Percentiles rank a stretch among this genome's conserved stretches.
phyloP scores from a whole-genome alignment of 176 grass and related monocot species.

The Alloteropsis semialata region DNA sequence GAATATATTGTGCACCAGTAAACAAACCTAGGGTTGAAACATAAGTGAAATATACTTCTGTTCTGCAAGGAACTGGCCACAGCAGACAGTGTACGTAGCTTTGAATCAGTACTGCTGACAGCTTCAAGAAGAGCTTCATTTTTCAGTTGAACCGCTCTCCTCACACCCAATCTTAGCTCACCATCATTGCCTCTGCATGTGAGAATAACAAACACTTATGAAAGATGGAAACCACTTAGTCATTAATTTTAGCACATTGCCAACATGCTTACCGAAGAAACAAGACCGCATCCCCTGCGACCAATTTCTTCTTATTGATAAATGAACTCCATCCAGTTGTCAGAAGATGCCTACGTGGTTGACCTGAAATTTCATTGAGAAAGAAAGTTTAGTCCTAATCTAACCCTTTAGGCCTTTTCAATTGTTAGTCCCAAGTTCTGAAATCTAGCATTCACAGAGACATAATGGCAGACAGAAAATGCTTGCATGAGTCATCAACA shows the following conservation, averaged over 20 bases:
- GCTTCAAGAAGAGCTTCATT: slow-evolving; percentile 45
- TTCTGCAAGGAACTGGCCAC: slow-evolving; percentile 51
- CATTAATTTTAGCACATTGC: slow-evolving; percentile 2
- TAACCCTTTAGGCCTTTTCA: neutral
- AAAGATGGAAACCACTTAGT: neutral
- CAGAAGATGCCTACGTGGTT: slow-evolving; percentile 96
- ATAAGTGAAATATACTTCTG: slow-evolving; percentile 60
- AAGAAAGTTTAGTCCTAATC: neutral
- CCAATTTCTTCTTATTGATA: slow-evolving; percentile 91
- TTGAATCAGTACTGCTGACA: slow-evolving; percentile 43
- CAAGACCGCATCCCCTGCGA: slow-evolving; percentile 81
- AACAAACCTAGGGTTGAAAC: slow-evolving; percentile 86
- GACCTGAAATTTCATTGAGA: slow-evolving; percentile 52
- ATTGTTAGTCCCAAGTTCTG: neutral
- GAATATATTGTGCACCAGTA: neutral
- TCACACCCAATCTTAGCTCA: slow-evolving; percentile 86
- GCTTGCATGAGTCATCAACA: neutral
- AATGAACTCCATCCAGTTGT: slow-evolving; percentile 98
- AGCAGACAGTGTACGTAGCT: slow-evolving; percentile 37
- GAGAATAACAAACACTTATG: neutral
- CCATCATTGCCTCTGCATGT: slow-evolving; percentile 69
- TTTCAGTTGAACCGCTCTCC: slow-evolving; percentile 75
- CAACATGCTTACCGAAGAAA: slow-evolving; percentile 67
- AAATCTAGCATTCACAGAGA: neutral
- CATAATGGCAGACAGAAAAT: neutral